Evolutionary conservation across 148 eudicot genomes (phyloP).

Genomic region (Salicornia ramosissima): DNA sequence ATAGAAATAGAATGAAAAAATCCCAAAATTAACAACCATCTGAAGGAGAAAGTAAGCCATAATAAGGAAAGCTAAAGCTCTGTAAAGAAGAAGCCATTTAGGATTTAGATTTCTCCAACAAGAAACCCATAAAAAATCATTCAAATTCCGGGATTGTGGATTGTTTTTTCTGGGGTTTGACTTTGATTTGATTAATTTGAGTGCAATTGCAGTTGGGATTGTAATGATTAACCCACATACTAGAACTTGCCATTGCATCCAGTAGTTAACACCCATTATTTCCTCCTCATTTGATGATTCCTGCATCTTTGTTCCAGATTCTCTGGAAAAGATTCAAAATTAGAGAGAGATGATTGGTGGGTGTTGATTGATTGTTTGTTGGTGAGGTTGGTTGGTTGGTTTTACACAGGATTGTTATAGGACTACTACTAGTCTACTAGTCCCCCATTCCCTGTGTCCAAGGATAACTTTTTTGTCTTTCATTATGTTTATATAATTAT

Average conservation of each 20-base stretch:
- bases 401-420: too few relatives aligned
- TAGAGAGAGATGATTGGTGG: background rate
- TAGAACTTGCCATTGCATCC: conserved; percentile 68
- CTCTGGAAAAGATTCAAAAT: background rate
- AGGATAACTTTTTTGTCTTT: too few relatives aligned
- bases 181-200: conserved; percentile 22
- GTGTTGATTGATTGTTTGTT: background rate
- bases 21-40: conserved; percentile 33
- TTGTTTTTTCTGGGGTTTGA: background rate
- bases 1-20: conserved; percentile 70
- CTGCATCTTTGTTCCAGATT: conserved; percentile 6
- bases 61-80: conserved; percentile 47
- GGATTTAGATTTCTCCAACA: conserved; percentile 72
- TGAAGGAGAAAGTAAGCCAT: conserved; percentile 58
- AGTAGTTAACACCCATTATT: conserved; percentile 50
- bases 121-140: conserved; percentile 49
- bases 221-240: conserved; percentile 54
- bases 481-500: too few relatives aligned
- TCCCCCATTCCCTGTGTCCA: too few relatives aligned
- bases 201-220: conserved; percentile 37
- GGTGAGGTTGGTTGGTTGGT: background rate
- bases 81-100: conserved; percentile 57
- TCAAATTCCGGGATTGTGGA: background rate
- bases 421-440: too few relatives aligned
- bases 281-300: conserved; percentile 10